Evolutionary conservation across 768 basidiomycete genomes (phyloP).

Genomic region (Panus rudis): DNA sequence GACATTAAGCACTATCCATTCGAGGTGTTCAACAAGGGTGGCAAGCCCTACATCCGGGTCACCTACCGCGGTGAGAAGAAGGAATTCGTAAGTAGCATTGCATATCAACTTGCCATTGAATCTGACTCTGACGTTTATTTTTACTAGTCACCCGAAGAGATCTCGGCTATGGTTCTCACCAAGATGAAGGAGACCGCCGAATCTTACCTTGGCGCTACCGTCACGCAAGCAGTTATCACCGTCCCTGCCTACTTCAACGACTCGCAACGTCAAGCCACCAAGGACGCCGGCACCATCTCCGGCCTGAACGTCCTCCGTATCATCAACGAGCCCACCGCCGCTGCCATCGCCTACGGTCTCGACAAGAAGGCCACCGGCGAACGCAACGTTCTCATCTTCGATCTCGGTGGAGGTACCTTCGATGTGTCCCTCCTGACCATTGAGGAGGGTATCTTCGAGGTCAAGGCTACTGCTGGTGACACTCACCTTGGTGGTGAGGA

Average conservation of each 20-base stretch:
- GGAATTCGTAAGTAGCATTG: conserved; percentile 64
- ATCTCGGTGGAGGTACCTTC: conserved; percentile 97
- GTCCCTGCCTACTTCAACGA: conserved; percentile 99
- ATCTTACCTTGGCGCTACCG: conserved; percentile 81
- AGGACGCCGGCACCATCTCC: conserved; percentile 92
- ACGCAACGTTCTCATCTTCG: conserved; percentile 95
- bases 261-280: conserved; percentile 97
- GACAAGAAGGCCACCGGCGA: conserved; percentile 90
- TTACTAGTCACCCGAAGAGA: conserved; percentile 84
- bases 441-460: conserved; percentile 96
- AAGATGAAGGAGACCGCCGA: conserved; percentile 99
- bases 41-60: conserved; percentile 85
- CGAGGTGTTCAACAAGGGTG: conserved; percentile 76
- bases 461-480: conserved; percentile 97
- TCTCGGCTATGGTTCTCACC: conserved; percentile 93
- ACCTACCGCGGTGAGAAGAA: conserved; percentile 92
- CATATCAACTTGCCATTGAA: not conserved
- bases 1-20: conserved; percentile 93
- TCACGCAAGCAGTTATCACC: conserved; percentile 91
- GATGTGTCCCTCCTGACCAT: conserved; percentile 96
- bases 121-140: conserved; percentile 15
- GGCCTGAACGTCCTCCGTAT: conserved; percentile 96
- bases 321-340: conserved; percentile 98
- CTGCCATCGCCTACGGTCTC: conserved; percentile 97
- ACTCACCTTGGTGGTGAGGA: conserved; percentile 98